A percentile compares a stretch with the other conserved stretches of the same genome.
Conservation (phyloP, 805 yeast species). For the Candida bentonensis region DNA sequence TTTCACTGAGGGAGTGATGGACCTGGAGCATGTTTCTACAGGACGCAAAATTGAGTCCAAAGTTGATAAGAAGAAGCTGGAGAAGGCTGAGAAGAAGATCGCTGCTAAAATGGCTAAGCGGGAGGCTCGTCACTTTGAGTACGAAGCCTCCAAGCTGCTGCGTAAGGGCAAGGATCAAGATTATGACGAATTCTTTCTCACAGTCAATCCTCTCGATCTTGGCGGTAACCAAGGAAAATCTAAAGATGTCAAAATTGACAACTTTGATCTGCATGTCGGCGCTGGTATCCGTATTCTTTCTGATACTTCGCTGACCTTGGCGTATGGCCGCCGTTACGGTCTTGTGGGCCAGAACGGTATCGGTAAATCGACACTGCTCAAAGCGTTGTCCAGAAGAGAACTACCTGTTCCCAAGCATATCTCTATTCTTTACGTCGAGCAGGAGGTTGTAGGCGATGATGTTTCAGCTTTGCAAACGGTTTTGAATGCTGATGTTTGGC, state of each 20-base stretch:
- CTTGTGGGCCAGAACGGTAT: slow-evolving; percentile 98
- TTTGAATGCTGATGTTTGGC: slow-evolving; percentile 99
- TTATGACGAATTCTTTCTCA: slow-evolving; percentile 88
- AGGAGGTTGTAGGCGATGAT: slow-evolving; percentile 91
- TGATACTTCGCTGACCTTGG: slow-evolving; percentile 73
- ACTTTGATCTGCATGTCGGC: slow-evolving; percentile 88
- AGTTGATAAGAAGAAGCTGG: slow-evolving; percentile 92
- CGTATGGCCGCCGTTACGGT: slow-evolving; percentile 93
- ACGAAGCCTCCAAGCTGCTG: slow-evolving; percentile 77
- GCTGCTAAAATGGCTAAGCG: slow-evolving; percentile 94
- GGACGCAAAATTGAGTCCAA: slow-evolving; percentile 87
- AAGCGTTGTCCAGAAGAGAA: slow-evolving; percentile 90
- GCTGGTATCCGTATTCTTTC: slow-evolving; percentile 87
- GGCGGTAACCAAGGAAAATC: slow-evolving; percentile 60
- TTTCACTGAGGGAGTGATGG: slow-evolving; percentile 32
- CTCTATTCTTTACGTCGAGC: slow-evolving; percentile 92
- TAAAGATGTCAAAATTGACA: slow-evolving; percentile 90
- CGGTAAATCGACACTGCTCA: slow-evolving; percentile 88
- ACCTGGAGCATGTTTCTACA: slow-evolving; percentile 61
- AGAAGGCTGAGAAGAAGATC: slow-evolving; percentile 93
- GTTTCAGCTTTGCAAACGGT: slow-evolving; percentile 85
- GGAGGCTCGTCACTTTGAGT: slow-evolving; percentile 20
- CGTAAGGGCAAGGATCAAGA: slow-evolving; percentile 49
- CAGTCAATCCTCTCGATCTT: slow-evolving; percentile 88
- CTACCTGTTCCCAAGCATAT: slow-evolving; percentile 89